These are phyloP conservation scores for Chaetothyriales sp. DNA, from an alignment of 2,329 filamentous ascomycete genomes.

Conservation along the genomic window DNA sequence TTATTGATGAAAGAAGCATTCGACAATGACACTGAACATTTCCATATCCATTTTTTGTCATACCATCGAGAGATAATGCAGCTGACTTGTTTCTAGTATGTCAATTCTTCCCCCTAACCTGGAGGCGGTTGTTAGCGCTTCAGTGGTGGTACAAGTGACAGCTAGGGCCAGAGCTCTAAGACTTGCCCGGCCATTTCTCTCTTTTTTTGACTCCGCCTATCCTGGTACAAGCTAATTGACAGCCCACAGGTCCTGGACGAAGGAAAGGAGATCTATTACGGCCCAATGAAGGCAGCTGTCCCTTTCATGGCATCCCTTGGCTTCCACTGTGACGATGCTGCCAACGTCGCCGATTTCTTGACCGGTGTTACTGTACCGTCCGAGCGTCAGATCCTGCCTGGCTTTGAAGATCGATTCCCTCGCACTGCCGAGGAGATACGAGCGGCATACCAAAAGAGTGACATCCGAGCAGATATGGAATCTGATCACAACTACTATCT, in stretches of 20 bases:
- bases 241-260: slow-evolving; percentile 56
- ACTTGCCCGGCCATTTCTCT: slow-evolving; percentile 47
- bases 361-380: slow-evolving; percentile 50
- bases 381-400: slow-evolving; percentile 32
- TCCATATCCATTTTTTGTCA: slow-evolving; percentile 58
- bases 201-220: slow-evolving; percentile 54
- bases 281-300: slow-evolving; percentile 42
- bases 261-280: slow-evolving; percentile 54
- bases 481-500: slow-evolving; percentile 45
- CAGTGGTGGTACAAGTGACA: slow-evolving; percentile 56
- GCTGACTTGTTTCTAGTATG: slow-evolving; percentile 64
- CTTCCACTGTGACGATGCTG: slow-evolving; percentile 48
- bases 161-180: slow-evolving; percentile 47
- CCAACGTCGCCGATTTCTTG: slow-evolving; percentile 53
- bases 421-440: slow-evolving; percentile 33
- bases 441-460: slow-evolving; percentile 38
- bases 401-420: slow-evolving; percentile 32
- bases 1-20: slow-evolving; percentile 47
- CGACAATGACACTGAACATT: slow-evolving; percentile 56
- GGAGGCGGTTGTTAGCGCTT: slow-evolving; percentile 47
- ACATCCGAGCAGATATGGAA: slow-evolving; percentile 38
- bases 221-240: slow-evolving; percentile 58
- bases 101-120: slow-evolving; percentile 37
- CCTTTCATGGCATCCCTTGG: slow-evolving; percentile 53
- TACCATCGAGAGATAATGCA: slow-evolving; percentile 57